A percentile compares a stretch with the other conserved stretches of the same genome.
Conservation (phyloP, 345 rosid genomes). For the Rhizophora mangle region DNA sequence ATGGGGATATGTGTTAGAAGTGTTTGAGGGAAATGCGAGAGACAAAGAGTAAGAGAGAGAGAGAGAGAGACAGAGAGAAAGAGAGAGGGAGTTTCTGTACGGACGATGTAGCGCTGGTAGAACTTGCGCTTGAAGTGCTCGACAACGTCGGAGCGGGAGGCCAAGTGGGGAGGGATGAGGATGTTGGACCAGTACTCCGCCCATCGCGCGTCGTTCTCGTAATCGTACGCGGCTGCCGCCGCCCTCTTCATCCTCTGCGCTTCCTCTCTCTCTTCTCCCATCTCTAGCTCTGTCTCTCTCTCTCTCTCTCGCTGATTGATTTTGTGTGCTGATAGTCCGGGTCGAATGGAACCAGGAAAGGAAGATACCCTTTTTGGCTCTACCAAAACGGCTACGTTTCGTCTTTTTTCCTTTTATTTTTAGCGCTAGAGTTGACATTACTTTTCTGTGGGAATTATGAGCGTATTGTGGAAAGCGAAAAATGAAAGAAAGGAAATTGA, state of each 20-base stretch:
- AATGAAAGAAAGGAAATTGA: too few species aligned
- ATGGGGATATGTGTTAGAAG: not conserved
- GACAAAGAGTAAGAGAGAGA: too few species aligned
- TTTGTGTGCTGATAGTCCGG: not conserved
- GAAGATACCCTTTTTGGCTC: too few species aligned
- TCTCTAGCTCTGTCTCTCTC: slow-evolving; percentile 14
- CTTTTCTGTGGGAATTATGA: too few species aligned
- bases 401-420: too few species aligned
- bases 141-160: slow-evolving; percentile 83
- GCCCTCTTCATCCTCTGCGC: slow-evolving; percentile 68
- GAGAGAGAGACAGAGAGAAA: not conserved
- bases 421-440: too few species aligned
- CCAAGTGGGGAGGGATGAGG: slow-evolving; percentile 85
- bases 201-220: slow-evolving; percentile 86
- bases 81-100: slow-evolving; percentile 7
- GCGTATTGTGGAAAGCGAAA: too few species aligned
- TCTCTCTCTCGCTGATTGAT: not conserved
- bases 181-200: slow-evolving; percentile 90
- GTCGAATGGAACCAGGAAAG: too few species aligned
- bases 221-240: slow-evolving; percentile 85
- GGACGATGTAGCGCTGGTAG: slow-evolving; percentile 85
- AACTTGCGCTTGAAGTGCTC: slow-evolving; percentile 92
- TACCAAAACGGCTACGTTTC: too few species aligned
- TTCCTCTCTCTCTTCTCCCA: slow-evolving; percentile 83
- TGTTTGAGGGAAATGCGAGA: too few species aligned